Evolutionary conservation across 192 early-diverging fungal genomes (phyloP).

Genomic region (Rhizophagus sp.): DNA sequence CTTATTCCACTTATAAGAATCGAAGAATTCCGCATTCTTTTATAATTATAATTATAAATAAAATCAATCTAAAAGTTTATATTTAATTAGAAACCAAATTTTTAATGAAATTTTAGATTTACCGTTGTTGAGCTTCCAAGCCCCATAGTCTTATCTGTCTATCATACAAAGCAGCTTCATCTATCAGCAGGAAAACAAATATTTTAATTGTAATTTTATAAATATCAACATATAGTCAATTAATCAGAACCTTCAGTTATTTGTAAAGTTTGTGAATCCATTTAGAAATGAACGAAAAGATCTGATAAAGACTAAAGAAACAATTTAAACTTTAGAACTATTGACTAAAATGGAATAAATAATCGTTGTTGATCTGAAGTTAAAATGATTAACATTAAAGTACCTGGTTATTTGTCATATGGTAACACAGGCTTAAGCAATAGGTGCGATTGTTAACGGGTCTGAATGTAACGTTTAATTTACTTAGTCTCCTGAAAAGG

Average conservation of each 20-base stretch:
- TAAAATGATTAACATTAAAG: background rate
- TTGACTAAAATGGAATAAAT: background rate
- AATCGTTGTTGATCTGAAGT: background rate
- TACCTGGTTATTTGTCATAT: background rate
- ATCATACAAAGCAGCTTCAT: constrained; percentile 94
- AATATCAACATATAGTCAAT: background rate
- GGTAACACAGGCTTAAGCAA: background rate
- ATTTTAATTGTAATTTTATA: background rate
- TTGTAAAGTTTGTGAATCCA: background rate
- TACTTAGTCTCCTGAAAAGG: background rate
- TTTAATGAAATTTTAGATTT: too few species aligned
- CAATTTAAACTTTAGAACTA: background rate
- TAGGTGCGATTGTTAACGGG: background rate
- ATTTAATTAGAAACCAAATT: background rate
- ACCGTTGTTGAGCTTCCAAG: constrained; percentile 84
- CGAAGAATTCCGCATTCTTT: constrained; percentile 76
- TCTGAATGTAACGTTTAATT: background rate
- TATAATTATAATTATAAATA: constrained; percentile 21
- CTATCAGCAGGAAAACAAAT: constrained; percentile 33
- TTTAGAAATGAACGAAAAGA: background rate
- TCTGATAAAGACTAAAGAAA: background rate
- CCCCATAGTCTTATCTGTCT: constrained; percentile 98
- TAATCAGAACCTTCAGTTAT: background rate
- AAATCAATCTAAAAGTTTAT: too few species aligned
- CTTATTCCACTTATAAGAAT: constrained; percentile 75